Percentiles rank a stretch among this genome's conserved stretches.
These are phyloP conservation scores for Centaurea solstitialis DNA, from an alignment of 129 eudicot genomes.

Conservation along the genomic window DNA sequence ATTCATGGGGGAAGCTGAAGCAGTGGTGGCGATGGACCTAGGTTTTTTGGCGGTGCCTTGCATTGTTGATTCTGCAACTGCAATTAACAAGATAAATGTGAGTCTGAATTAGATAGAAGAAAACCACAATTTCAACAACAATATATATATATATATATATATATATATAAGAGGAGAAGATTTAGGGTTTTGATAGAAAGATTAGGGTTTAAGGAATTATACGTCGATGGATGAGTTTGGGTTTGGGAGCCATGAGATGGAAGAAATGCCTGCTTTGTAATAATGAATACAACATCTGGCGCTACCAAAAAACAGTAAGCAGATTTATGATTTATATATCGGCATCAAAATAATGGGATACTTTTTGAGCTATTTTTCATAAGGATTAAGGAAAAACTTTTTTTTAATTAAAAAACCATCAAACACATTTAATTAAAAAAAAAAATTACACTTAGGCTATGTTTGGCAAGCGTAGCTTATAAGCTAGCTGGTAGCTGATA, in stretches of 20 bases:
- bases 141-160: too few species aligned
- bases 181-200: too few species aligned
- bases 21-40: conserved; percentile 42
- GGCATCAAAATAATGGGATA: too few species aligned
- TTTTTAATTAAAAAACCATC: too few species aligned
- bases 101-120: not conserved
- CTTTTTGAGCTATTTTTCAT: too few species aligned
- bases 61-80: conserved; percentile 57
- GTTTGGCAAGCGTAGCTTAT: too few species aligned
- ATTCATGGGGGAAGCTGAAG: conserved; percentile 45
- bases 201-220: conserved; percentile 35
- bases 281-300: conserved; percentile 39
- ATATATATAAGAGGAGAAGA: not conserved
- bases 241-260: conserved; percentile 65
- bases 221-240: conserved; percentile 64
- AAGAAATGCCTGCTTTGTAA: conserved; percentile 25
- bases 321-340: not conserved
- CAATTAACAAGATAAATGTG: not conserved
- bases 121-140: not conserved
- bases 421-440: too few species aligned
- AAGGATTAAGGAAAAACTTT: too few species aligned
- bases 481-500: too few species aligned
- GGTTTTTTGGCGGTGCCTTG: conserved; percentile 54
- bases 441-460: too few species aligned
- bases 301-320: not conserved